Conservation (phyloP, 805 yeast genomes). For the Vanderwaltozyma yarrowii region DNA sequence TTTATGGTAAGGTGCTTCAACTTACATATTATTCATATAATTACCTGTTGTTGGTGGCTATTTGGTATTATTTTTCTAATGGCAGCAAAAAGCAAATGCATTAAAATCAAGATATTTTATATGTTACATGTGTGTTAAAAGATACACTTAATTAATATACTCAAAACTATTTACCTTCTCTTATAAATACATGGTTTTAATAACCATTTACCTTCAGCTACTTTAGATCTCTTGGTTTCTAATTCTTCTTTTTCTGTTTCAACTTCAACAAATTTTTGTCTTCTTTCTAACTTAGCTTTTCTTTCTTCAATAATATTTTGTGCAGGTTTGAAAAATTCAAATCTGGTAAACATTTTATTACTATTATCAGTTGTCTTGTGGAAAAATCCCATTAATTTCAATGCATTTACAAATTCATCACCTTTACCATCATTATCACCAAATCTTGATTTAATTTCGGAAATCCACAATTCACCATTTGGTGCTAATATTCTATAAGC, state of each 20-base stretch:
- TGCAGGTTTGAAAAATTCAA: slow-evolving; percentile 87
- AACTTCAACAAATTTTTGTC: slow-evolving; percentile 58
- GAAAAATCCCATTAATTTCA: slow-evolving; percentile 74
- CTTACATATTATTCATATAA: no score
- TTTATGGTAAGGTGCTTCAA: no score
- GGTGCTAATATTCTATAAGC: slow-evolving; percentile 83
- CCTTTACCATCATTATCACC: slow-evolving; percentile 66
- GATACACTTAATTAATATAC: no score
- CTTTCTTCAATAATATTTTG: slow-evolving; percentile 54
- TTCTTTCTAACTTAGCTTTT: slow-evolving; percentile 49
- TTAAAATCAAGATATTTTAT: no score
- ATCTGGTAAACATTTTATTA: slow-evolving; percentile 90
- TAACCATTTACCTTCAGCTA: slow-evolving; percentile 78
- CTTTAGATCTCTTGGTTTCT: slow-evolving; percentile 40
- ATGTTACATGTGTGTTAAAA: no score
- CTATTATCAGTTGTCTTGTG: slow-evolving; percentile 78
- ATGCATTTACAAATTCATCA: slow-evolving; percentile 67
- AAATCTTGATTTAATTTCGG: slow-evolving; percentile 92
- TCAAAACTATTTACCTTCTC: slow-evolving; percentile 45
- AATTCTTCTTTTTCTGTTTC: slow-evolving; percentile 54
- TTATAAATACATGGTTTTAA: slow-evolving; percentile 95
- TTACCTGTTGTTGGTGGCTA: no score
- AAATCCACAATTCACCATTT: slow-evolving; percentile 92
- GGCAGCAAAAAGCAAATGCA: no score
- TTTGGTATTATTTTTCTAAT: no score